Evolutionary conservation across 2,329 filamentous ascomycete species (phyloP).

Genomic region (Paraphoma sp.): DNA sequence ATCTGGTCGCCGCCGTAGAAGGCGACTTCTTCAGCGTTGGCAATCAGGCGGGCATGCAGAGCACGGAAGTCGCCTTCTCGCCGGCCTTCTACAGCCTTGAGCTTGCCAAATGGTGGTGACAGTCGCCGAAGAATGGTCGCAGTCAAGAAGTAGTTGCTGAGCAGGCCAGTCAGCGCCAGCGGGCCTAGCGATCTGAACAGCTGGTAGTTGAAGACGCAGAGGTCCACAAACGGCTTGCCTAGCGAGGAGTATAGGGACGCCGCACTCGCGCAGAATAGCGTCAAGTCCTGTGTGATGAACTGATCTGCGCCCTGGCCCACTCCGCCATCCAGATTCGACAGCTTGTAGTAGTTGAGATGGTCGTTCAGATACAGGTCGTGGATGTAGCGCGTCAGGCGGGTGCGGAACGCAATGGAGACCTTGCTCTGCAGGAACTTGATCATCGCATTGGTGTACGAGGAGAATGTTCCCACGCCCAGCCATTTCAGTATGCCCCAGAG

Average conservation of each 20-base stretch:
- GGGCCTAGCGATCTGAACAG: slow-evolving; percentile 91
- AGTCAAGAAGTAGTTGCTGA: slow-evolving; percentile 93
- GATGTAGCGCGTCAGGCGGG: slow-evolving; percentile 91
- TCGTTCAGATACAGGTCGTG: slow-evolving; percentile 96
- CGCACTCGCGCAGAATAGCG: slow-evolving; percentile 90
- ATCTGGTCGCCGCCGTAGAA: slow-evolving; percentile 97
- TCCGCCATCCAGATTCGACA: slow-evolving; percentile 90
- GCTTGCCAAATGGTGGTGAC: slow-evolving; percentile 93
- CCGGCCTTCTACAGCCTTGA: slow-evolving; percentile 94
- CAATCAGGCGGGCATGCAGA: slow-evolving; percentile 88
- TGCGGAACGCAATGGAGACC: slow-evolving; percentile 97
- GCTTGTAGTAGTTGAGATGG: slow-evolving; percentile 94
- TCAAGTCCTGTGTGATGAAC: slow-evolving; percentile 96
- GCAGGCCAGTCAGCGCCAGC: slow-evolving; percentile 80
- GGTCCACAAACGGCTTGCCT: slow-evolving; percentile 96
- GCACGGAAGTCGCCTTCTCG: slow-evolving; percentile 95
- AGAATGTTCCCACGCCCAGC: slow-evolving; percentile 91
- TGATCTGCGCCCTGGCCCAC: slow-evolving; percentile 93
- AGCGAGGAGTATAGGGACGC: slow-evolving; percentile 94
- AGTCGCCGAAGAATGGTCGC: slow-evolving; percentile 86
- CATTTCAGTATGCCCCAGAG: slow-evolving; percentile 90
- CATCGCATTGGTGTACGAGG: slow-evolving; percentile 97
- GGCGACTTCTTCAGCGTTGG: slow-evolving; percentile 96
- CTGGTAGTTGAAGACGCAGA: slow-evolving; percentile 98
- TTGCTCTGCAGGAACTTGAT: slow-evolving; percentile 99